A percentile compares a stretch with the other conserved stretches of the same genome.
phyloP scores from a whole-genome alignment of 345 rosid species.

The Populus ilicifolia region DNA sequence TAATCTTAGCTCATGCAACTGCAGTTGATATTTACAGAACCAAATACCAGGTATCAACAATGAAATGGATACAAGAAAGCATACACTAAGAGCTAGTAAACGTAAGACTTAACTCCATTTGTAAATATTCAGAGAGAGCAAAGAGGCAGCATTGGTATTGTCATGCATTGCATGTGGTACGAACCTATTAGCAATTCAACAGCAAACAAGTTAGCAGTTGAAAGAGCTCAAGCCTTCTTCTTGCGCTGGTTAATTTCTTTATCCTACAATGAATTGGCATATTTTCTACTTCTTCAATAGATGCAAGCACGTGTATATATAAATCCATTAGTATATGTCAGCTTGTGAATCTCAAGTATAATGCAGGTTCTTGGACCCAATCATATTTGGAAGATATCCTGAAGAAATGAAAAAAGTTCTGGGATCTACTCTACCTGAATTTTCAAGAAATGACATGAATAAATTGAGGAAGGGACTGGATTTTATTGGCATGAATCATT shows the following conservation, averaged over 20 bases:
- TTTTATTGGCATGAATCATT: slow-evolving; percentile 20
- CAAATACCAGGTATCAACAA: slow-evolving; percentile 19
- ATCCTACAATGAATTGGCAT: not conserved
- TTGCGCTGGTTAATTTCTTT: slow-evolving; percentile 11
- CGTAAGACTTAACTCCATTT: not conserved
- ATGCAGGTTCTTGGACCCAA: slow-evolving; percentile 21
- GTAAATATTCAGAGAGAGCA: not conserved
- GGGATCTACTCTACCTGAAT: slow-evolving; percentile 8
- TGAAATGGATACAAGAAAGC: not conserved
- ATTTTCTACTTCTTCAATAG: not conserved
- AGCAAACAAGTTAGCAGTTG: slow-evolving; percentile 15
- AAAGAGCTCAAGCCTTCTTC: slow-evolving; percentile 15
- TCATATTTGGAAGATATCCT: slow-evolving; percentile 17
- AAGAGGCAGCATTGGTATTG: slow-evolving; percentile 24
- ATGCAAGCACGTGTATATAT: not conserved
- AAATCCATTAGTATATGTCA: not conserved
- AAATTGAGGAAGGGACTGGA: slow-evolving; percentile 12
- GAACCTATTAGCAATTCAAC: slow-evolving; percentile 17
- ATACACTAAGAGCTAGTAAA: not conserved
- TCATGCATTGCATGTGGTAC: slow-evolving; percentile 14
- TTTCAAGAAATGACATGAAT: slow-evolving; percentile 6
- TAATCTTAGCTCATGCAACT: slow-evolving; percentile 19
- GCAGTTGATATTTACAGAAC: slow-evolving; percentile 20
- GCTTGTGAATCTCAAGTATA: not conserved
- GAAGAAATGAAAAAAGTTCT: slow-evolving; percentile 17